These are phyloP conservation scores for Glaciozyma martinii DNA, from an alignment of 768 basidiomycete species.

Conservation along the genomic window DNA sequence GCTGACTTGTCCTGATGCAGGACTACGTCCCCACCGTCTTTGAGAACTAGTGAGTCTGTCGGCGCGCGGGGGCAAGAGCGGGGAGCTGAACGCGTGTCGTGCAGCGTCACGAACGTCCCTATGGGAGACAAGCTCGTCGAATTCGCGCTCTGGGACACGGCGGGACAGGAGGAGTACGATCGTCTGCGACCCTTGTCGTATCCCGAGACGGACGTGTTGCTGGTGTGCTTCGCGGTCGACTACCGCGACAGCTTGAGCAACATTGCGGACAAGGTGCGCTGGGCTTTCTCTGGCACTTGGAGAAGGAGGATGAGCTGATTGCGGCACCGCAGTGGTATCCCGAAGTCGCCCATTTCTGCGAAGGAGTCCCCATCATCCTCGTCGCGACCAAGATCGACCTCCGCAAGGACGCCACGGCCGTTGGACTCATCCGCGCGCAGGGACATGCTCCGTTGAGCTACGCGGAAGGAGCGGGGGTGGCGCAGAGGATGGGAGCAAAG, in stretches of 20 bases:
- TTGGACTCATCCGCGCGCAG: slow-evolving; percentile 79
- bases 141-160: slow-evolving; percentile 99
- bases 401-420: slow-evolving; percentile 72
- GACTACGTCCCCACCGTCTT: slow-evolving; percentile 89
- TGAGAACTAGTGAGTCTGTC: slow-evolving; percentile 58
- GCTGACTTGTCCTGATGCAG: slow-evolving; percentile 41
- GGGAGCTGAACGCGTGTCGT: slow-evolving; percentile 38
- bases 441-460: slow-evolving; percentile 60
- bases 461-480: slow-evolving; percentile 74
- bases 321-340: slow-evolving; percentile 64
- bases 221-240: slow-evolving; percentile 97
- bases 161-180: slow-evolving; percentile 98
- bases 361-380: slow-evolving; percentile 76
- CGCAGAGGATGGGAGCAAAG: slow-evolving; percentile 74
- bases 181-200: slow-evolving; percentile 93
- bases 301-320: background rate
- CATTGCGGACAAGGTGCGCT: slow-evolving; percentile 96
- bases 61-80: background rate
- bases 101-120: slow-evolving; percentile 86
- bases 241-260: slow-evolving; percentile 95
- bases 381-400: slow-evolving; percentile 93
- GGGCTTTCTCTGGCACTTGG: slow-evolving; percentile 35
- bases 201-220: slow-evolving; percentile 95
- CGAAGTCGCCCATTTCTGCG: slow-evolving; percentile 86
- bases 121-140: slow-evolving; percentile 68